Base-by-base conservation (phyloP, 768 basidiomycete species). In the Boletus tylopilopsis region DNA sequence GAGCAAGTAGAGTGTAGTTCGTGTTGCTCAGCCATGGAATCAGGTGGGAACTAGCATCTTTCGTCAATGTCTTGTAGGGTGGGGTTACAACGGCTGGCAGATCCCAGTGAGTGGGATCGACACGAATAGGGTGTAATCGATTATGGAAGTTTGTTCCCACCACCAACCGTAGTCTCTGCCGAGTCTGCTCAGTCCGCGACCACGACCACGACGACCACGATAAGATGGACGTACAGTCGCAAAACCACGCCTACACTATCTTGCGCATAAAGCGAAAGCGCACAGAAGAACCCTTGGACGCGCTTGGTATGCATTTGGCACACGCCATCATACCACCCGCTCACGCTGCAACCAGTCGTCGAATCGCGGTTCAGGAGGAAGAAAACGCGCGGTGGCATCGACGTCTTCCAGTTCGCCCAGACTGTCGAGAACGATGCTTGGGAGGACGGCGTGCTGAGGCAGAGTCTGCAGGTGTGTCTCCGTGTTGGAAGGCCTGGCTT, bases 211-310 rank as follows among this genome's bases (percentile, higher is more conserved):
- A 42, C 56, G 5, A 33, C 44, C n/a, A 48, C 32, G 30, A 29
- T 47, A 38, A 7, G 42, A 69, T 67, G 67, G 55, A 60, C 4
- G 12, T 16, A 12, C 63, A 61, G 38, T 12, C 45, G 18, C 55
- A 45, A 32, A 60, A 63, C 41, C 75, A 75, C 45, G 64, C 79
- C 7, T 85, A 80, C 60, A 86, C 89, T 1, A 84, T 91, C 58
- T 67, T 91, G 27, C 80, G 90, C 27, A 89, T 91, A 67, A 91
- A 91, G 65, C 77, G 89, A 29, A 90, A 90, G 61, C 76, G 90
- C 21, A 85, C 79, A 30, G 89, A 91, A 56, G 89, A 90, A 60
- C 86, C 89, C 30, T 71, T 90, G 40, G 89, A 91, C 69, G 89
- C 85, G 30, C 73, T 91, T 55, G 85, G 89, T 85, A 71, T 58